Evolutionary conservation across 2,329 filamentous ascomycete genomes (phyloP).

Genomic region (Samsoniella hepiali): DNA sequence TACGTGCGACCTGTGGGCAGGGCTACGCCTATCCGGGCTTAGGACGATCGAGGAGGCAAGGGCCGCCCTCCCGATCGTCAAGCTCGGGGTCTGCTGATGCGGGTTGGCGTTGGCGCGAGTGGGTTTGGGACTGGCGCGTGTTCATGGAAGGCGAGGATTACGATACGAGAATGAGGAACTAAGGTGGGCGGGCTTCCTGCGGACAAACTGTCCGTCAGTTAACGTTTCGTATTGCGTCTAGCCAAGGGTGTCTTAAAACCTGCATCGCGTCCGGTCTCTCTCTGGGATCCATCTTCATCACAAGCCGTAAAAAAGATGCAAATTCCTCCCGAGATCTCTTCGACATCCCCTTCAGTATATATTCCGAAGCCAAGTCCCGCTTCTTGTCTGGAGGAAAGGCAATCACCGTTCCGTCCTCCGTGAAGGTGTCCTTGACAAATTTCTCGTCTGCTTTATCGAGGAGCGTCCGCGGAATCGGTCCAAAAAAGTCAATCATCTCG

Average conservation of each 20-base stretch:
- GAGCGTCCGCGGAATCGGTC: slow-evolving; percentile 21
- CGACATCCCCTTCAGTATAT: slow-evolving; percentile 17
- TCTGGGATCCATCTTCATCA: slow-evolving; percentile 23
- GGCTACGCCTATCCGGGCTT: too few relatives aligned
- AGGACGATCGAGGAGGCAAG: too few relatives aligned
- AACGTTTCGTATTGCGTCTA: slow-evolving; percentile 9
- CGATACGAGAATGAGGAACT: too few relatives aligned
- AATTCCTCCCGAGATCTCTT: slow-evolving; percentile 20
- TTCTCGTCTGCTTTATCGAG: slow-evolving; percentile 19
- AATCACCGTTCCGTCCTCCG: slow-evolving; percentile 15
- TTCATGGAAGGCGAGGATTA: too few relatives aligned
- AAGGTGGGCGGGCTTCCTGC: too few relatives aligned
- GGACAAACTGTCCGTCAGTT: too few relatives aligned
- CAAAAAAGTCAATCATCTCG: slow-evolving; percentile 23
- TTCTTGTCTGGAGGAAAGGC: background rate
- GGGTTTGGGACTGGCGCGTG: too few relatives aligned
- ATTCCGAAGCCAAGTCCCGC: slow-evolving; percentile 16
- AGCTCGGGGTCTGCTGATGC: too few relatives aligned
- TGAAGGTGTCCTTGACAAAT: slow-evolving; percentile 15
- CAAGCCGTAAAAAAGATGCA: slow-evolving; percentile 17
- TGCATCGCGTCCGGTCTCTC: slow-evolving; percentile 15
- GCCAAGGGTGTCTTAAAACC: slow-evolving; percentile 22
- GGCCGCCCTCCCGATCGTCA: too few relatives aligned
- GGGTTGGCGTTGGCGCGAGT: too few relatives aligned
- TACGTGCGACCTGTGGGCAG: too few relatives aligned